These are phyloP conservation scores for Cordyceps pruinosa DNA, from an alignment of 2,329 filamentous ascomycete genomes.

Conservation along the genomic window DNA sequence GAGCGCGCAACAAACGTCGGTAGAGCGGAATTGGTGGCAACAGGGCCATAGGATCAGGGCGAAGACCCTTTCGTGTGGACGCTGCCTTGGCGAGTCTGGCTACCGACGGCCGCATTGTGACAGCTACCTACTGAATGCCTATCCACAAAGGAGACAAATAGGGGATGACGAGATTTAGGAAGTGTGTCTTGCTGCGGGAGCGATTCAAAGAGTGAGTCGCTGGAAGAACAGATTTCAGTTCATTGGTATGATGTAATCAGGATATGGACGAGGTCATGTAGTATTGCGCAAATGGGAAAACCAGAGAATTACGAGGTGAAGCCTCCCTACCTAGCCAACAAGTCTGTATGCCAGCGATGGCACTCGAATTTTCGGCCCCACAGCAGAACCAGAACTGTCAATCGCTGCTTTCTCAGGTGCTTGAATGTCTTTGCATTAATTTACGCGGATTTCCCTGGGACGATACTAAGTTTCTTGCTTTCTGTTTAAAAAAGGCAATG, in stretches of 20 bases:
- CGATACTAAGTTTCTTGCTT: no score
- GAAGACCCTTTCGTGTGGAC: slow-evolving; percentile 25
- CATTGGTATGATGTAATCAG: no score
- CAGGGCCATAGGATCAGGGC: slow-evolving; percentile 52
- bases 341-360: not conserved
- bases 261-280: not conserved
- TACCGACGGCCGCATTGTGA: slow-evolving; percentile 23
- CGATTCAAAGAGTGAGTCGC: not conserved
- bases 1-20: slow-evolving; percentile 75
- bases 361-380: slow-evolving; percentile 11
- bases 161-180: not conserved
- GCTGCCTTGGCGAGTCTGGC: slow-evolving; percentile 32
- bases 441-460: no score
- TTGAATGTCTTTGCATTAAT: not conserved
- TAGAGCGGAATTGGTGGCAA: slow-evolving; percentile 87
- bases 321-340: no score
- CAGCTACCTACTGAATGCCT: not conserved
- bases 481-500: slow-evolving; percentile 23
- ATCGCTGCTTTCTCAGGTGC: not conserved
- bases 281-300: not conserved
- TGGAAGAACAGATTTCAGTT: no score
- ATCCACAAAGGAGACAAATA: not conserved
- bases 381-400: not conserved
- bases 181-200: not conserved
- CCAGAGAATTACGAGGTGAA: no score